Base-by-base conservation (phyloP, 2,329 filamentous ascomycete species). In the Sporothrix globosa region DNA sequence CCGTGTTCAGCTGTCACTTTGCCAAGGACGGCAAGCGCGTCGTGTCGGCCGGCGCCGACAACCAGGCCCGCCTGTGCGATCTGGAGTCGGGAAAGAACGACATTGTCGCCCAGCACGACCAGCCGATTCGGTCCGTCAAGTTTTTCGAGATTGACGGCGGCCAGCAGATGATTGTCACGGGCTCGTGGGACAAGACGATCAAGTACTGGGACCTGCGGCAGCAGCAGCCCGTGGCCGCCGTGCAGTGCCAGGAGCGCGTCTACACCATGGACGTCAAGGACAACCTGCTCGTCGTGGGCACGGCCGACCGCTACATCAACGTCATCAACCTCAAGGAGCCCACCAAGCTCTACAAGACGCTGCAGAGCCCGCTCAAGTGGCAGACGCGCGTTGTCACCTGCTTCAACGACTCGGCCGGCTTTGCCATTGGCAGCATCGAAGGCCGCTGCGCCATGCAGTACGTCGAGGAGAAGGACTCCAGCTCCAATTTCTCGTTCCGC, bases 381-480 rank as follows among this genome's bases (percentile, higher is more conserved):
- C 96, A 99, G 85, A 99, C 96, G 1, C 86, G 95, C 71, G 93
- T 96, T 14, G 92, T 98, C 67, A 96, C 91, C 82, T 98, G 95
- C 83, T 99, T 99, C 80, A 89, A 90, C 17, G 95, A 99, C 79
- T 91, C 93, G 7, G 90, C 89, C 0, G 96, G 96, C 6, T 99
- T 97, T 77, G 96, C 96, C 0, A 92, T 99, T 67, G 96, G 96
- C 69, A 97, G 92, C 78, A 97, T 99, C 76, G 96, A 99, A 80
- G 96, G 96, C 41, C 91, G 96, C 70, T 99, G 96, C 79, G 96
- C 96, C 1, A 99, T 99, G 74, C 96, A 99, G 79, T 98, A 99
- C 77, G 93, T 97, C 48, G 95, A 99, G 77, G 96, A 99, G 56
- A 97, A 97, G 81, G 93, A 99, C 79, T 83, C 91, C 74, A 91